Evolutionary conservation across 495 filamentous ascomycete species (phyloP), one percentile per base, ranked within the genome.

Genomic region (Neurospora sp.): DNA sequence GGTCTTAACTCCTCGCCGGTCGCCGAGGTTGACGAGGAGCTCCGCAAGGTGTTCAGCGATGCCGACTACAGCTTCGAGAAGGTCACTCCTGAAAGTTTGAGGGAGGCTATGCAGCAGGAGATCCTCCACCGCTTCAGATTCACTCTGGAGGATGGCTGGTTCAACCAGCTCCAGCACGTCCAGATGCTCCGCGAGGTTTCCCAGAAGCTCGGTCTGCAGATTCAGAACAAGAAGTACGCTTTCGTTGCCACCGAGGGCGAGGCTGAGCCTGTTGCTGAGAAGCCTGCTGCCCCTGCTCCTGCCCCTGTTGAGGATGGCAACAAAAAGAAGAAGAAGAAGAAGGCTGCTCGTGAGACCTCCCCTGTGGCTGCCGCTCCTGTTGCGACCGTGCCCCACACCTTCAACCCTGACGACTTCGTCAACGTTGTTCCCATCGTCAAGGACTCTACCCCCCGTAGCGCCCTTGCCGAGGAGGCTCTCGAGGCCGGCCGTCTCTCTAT

Each of bases 401-500:
- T 99, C 82, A 83, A 81, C 74, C 85, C 93, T 1, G 94, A 97
- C 73, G 94, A 98, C 78, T 88, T 99, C 76, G 81, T 94, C 73
- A 98, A 97, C 80, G 85, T 98, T 72, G 92, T 97, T 39, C 96
- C 96, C 7, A 83, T 98, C 70, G 89, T 98, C 79, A 98, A 97
- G 86, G 95, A 98, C 80, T 93, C 94, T 19, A 90, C 92, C 72
- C 94, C 94, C 43, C 88, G 90, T 77, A 97, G 94, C 78, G 85
- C 92, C 37, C 87, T 99, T 71, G 96, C 96, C 2, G 96, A 98
- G 81, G 96, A 99, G 80, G 94, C 96, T 36, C 84, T 98, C 71
- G 96, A 98, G 82, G 96, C 94, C 70, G 96, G 96, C 24, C 92
- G 94, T 43, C 94, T 98, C 78, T 97, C 94, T 45, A 90, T 99